Base-by-base conservation (phyloP, 306 rosid species). In the Spatholobus suberectus region DNA sequence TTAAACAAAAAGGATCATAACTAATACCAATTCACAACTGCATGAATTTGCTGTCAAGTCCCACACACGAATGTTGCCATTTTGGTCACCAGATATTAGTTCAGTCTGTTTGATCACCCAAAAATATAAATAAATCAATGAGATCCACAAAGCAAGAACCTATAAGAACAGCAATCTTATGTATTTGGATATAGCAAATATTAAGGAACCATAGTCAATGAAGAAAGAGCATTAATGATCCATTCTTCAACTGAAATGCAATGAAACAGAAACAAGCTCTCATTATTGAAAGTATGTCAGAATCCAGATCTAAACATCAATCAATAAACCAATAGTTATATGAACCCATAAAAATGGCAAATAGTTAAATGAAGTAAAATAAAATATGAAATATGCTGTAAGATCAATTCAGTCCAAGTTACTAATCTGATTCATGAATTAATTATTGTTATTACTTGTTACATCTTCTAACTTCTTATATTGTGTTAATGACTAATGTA, bases 61-160 rank as follows among this genome's bases (percentile, higher is more conserved):
- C 99, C 99, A 96, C 72, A 96, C 99, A 74, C 98, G 97, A 62
- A 96, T 96, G 57, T 96, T 96, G 74, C 99, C 98, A 86, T 96
- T 96, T 86, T 96, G 98, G 89, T 96, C 99, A 63, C 98, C 99
- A 35, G 99, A 96, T 87, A 96, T 94, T 43, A 96, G 93, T 87
- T 96, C 99, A 70, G 96, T 96, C 99, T 94, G 93, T 83, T 66
- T 84, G 78, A 88, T 58, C 62, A 81, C 72, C 77, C 24, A 32
- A 11, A 75, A 62, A 27, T 0, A n/a, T 0, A 62, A 80, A n/a
- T 0, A 62, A 80, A 66, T 41, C 8, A 68, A 62, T 80, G 62
- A 88, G 67, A 85, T 66, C 66, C 26, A 7, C 54, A 73, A 51
- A 75, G 35, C 54, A 75, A 79, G 29, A 76, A 24, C 52, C 76